Percentiles rank a stretch among this genome's conserved stretches.
Evolutionary conservation across 2,329 filamentous ascomycete species (phyloP).

Genomic region (Mycosphaerella arachidis): DNA sequence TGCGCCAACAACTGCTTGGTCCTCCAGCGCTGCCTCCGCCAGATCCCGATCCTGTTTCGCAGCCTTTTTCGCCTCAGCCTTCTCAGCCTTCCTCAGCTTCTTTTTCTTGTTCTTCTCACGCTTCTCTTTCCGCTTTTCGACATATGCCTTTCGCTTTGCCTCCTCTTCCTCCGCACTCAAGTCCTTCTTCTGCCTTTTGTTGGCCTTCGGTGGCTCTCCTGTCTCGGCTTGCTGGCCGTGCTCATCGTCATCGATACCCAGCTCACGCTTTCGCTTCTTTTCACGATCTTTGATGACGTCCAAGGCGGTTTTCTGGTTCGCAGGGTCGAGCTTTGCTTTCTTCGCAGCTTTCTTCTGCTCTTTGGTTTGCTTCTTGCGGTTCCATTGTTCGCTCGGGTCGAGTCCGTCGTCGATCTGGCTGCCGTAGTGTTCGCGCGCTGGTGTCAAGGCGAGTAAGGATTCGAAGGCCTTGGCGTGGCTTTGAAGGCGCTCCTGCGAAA

Average conservation of each 20-base stretch:
- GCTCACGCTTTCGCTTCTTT: conserved; percentile 67
- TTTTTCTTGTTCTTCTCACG: conserved; percentile 45
- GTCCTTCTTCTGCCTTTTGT: conserved; percentile 43
- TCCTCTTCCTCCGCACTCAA: conserved; percentile 24
- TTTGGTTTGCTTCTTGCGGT: conserved; percentile 91
- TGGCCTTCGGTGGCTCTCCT: conserved; percentile 37
- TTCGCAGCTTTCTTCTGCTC: conserved; percentile 78
- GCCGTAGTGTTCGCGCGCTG: conserved; percentile 79
- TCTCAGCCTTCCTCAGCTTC: conserved; percentile 34
- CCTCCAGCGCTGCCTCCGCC: conserved; percentile 19
- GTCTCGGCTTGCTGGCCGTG: conserved; percentile 33
- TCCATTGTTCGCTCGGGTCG: conserved; percentile 86
- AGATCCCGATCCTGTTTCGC: conserved; percentile 28
- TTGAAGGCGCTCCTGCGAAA: conserved; percentile 48
- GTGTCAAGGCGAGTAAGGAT: conserved; percentile 79
- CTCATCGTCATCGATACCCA: conserved; percentile 49
- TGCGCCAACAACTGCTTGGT: conserved; percentile 24
- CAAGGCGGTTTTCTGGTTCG: conserved; percentile 84
- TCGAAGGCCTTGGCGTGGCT: conserved; percentile 72
- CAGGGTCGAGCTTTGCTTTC: conserved; percentile 84
- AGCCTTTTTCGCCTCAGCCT: conserved; percentile 38
- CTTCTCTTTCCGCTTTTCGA: conserved; percentile 42
- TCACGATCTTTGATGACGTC: conserved; percentile 87
- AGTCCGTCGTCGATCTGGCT: conserved; percentile 51
- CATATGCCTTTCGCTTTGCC: conserved; percentile 35